phyloP scores from a whole-genome alignment of 2,329 filamentous ascomycete species.

The Penicillium sclerotigenum region DNA sequence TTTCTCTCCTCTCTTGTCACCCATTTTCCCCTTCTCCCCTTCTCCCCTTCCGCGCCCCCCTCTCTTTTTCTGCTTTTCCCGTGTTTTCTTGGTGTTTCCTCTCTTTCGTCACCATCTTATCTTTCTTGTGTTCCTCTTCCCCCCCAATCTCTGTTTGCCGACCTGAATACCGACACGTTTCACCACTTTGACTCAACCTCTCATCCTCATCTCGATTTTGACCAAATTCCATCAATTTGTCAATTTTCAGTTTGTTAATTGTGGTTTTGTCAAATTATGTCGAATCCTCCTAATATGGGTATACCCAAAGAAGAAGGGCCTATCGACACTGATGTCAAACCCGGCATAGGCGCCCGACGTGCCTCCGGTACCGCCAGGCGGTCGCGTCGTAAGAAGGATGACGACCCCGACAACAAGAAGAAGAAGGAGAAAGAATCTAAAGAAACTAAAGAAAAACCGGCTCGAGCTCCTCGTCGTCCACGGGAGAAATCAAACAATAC shows the following conservation, averaged over 20 bases:
- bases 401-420: conserved; percentile 30
- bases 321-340: conserved; percentile 22
- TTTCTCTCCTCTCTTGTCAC: conserved; percentile 7
- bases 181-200: conserved; percentile 8
- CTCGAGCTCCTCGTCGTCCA: conserved; percentile 32
- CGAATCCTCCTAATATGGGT: conserved; percentile 28
- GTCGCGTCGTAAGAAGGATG: conserved; percentile 45
- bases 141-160: conserved; percentile 6
- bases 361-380: conserved; percentile 29
- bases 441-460: conserved; percentile 19
- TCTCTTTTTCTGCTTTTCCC: conserved; percentile 11
- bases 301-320: conserved; percentile 29
- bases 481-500: conserved; percentile 37
- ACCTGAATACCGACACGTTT: conserved; percentile 6
- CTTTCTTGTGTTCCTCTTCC: conserved; percentile 8
- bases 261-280: conserved; percentile 21
- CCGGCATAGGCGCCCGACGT: conserved; percentile 31
- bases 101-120: conserved; percentile 8
- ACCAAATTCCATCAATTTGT: conserved; percentile 18
- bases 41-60: conserved; percentile 10
- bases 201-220: conserved; percentile 6
- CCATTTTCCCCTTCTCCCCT: conserved; percentile 14
- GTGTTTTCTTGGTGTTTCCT: conserved; percentile 12
- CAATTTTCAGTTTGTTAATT: neutral
- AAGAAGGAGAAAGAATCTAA: conserved; percentile 32